These are phyloP conservation scores for Coemansia asiatica DNA, from an alignment of 192 early-diverging fungal species.

Conservation along the genomic window DNA sequence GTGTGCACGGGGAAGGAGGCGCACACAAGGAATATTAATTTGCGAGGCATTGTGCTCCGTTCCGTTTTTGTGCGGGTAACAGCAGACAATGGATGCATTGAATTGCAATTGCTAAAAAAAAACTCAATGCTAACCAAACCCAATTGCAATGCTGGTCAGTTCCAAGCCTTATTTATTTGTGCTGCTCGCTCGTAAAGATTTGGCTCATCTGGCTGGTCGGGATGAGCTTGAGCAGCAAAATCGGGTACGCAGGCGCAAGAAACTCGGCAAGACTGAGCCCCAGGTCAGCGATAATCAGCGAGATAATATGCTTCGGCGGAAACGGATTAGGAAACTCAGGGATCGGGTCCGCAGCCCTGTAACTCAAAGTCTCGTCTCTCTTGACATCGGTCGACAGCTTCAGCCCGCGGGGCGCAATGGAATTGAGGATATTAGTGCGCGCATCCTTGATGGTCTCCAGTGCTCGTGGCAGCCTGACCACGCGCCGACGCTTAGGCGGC, in stretches of 20 bases:
- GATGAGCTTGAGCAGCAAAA: conserved; percentile 52
- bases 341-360: conserved; percentile 36
- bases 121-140: too few relatives aligned
- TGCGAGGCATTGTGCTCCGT: too few relatives aligned
- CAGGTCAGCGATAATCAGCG: conserved; percentile 39
- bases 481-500: conserved; percentile 38
- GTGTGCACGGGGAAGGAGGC: too few relatives aligned
- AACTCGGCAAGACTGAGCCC: conserved; percentile 39
- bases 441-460: conserved; percentile 30
- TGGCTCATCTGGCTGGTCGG: conserved; percentile 1
- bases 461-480: conserved; percentile 10
- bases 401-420: conserved; percentile 13
- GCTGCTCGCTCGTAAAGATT: conserved; percentile 5
- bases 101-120: too few relatives aligned
- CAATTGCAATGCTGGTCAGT: too few relatives aligned
- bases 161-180: too few relatives aligned
- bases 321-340: conserved; percentile 47
- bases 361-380: conserved; percentile 44
- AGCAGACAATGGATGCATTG: too few relatives aligned
- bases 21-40: too few relatives aligned
- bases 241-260: conserved; percentile 48
- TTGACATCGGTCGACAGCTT: conserved; percentile 16
- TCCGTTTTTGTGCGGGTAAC: too few relatives aligned
- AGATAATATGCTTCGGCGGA: conserved; percentile 47
- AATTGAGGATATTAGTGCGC: conserved; percentile 25